phyloP scores from a whole-genome alignment of 139 green algal species.

The Chlamydomonas sp. region DNA sequence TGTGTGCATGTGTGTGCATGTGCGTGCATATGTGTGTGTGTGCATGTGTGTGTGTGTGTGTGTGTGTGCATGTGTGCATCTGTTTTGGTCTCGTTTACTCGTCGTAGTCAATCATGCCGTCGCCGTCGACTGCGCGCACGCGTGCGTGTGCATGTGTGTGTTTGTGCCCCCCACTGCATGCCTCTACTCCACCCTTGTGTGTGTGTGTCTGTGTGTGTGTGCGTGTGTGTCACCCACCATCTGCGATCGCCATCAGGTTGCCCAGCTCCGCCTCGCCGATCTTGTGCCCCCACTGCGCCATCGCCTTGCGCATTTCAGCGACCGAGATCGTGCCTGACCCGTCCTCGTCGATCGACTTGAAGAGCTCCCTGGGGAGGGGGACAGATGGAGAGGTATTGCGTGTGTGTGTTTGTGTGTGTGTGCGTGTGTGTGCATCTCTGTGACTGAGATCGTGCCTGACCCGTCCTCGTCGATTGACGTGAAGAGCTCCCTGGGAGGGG shows the following conservation, averaged over 20 bases:
- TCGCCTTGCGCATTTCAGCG: slow-evolving; percentile 59
- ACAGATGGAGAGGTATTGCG: no score
- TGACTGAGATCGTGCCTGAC: slow-evolving; percentile 69
- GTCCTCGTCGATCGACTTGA: slow-evolving; percentile 72
- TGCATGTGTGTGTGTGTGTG: background rate
- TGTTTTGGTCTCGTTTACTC: background rate
- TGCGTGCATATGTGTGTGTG: background rate
- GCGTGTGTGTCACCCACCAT: slow-evolving; percentile 58
- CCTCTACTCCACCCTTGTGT: slow-evolving; percentile 15
- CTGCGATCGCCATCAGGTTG: slow-evolving; percentile 68
- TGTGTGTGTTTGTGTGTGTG: no score
- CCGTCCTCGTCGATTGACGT: slow-evolving; percentile 67
- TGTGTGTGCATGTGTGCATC: slow-evolving; percentile 18
- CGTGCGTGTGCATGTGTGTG: slow-evolving; percentile 1
- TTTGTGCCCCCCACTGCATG: slow-evolving; percentile 5
- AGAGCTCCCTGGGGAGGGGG: slow-evolving; percentile 64
- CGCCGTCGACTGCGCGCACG: slow-evolving; percentile 42
- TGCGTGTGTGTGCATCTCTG: slow-evolving; percentile 65
- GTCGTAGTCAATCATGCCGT: slow-evolving; percentile 68
- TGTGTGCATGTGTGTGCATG: no score
- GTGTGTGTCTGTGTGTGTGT: slow-evolving; percentile 4
- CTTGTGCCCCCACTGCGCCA: slow-evolving; percentile 41
- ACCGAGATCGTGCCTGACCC: slow-evolving; percentile 69
- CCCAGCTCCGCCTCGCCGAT: slow-evolving; percentile 45
- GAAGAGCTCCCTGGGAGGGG: slow-evolving; percentile 76